A percentile compares a stretch with the other conserved stretches of the same genome.
Conservation (phyloP, 805 yeast genomes). For the Candida chilensis region DNA sequence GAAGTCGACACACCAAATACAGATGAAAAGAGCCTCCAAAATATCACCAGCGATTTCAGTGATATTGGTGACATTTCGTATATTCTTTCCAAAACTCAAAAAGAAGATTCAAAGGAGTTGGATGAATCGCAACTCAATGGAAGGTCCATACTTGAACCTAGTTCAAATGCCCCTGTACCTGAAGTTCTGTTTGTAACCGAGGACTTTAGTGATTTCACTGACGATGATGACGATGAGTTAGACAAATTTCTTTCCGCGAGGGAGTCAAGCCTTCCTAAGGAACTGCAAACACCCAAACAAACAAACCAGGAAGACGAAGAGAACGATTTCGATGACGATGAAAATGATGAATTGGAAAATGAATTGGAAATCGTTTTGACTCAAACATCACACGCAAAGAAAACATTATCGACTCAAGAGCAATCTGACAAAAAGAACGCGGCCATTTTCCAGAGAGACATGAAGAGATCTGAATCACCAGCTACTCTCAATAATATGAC, state of each 20-base stretch:
- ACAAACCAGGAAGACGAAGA: background rate
- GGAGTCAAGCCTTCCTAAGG: conserved; percentile 1
- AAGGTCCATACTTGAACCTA: background rate
- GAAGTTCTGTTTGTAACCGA: background rate
- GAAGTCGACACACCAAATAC: conserved; percentile 1
- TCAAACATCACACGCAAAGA: conserved; percentile 1
- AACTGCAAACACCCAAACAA: background rate
- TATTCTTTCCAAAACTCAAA: background rate
- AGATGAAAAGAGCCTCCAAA: background rate
- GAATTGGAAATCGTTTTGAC: conserved; percentile 2
- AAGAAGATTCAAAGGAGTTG: background rate
- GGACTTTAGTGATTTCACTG: conserved; percentile 8
- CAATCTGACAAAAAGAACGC: conserved; percentile 3
- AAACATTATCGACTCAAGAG: conserved; percentile 1
- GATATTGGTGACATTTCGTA: conserved; percentile 1
- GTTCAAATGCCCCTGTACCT: background rate
- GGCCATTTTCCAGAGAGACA: conserved; percentile 3
- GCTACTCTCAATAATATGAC: background rate
- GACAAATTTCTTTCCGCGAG: conserved; percentile 6
- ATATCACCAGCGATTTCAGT: conserved; percentile 3
- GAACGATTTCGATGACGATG: conserved; percentile 3
- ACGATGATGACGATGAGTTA: conserved; percentile 18
- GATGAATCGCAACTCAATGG: conserved; percentile 4
- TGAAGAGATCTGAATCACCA: conserved; percentile 2
- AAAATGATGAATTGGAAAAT: conserved; percentile 1